Conservation (phyloP, 106 monocot species). For the Dioscorea alata region DNA sequence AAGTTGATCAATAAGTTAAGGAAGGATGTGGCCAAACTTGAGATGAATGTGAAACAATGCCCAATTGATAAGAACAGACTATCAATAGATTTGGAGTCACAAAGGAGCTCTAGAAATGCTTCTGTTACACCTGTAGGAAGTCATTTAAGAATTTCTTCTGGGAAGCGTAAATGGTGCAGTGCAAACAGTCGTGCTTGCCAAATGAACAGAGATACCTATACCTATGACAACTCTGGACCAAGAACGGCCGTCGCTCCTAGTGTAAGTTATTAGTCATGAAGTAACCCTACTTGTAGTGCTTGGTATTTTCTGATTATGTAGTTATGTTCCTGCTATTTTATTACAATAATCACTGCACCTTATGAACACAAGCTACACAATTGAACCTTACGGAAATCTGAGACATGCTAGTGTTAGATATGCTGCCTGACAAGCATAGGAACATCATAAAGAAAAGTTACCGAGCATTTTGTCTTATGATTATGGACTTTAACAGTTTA, state of each 20-base stretch:
- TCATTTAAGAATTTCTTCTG: neutral
- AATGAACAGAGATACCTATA: slow-evolving; percentile 2
- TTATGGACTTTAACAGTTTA: no score
- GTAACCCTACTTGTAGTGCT: no score
- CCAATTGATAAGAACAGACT: slow-evolving; percentile 9
- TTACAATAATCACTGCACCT: no score
- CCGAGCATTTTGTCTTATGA: no score
- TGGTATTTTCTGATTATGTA: no score
- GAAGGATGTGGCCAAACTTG: slow-evolving; percentile 22
- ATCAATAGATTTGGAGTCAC: neutral
- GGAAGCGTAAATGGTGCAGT: slow-evolving; percentile 7
- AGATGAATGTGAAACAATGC: slow-evolving; percentile 2
- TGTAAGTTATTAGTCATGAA: slow-evolving; percentile 23
- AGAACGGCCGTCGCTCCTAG: slow-evolving; percentile 3
- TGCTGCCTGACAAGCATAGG: no score
- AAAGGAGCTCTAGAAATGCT: slow-evolving; percentile 9
- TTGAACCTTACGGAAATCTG: no score
- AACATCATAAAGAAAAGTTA: no score
- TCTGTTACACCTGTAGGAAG: slow-evolving; percentile 6
- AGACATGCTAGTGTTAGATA: no score
- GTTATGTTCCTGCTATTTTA: no score
- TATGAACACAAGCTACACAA: no score
- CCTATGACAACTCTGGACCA: slow-evolving; percentile 10
- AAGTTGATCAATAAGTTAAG: slow-evolving; percentile 28
- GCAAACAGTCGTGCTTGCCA: slow-evolving; percentile 3